These are phyloP conservation scores for Phaeosphaeriaceae sp. DNA, from an alignment of 2,329 filamentous ascomycete genomes.

Conservation along the genomic window DNA sequence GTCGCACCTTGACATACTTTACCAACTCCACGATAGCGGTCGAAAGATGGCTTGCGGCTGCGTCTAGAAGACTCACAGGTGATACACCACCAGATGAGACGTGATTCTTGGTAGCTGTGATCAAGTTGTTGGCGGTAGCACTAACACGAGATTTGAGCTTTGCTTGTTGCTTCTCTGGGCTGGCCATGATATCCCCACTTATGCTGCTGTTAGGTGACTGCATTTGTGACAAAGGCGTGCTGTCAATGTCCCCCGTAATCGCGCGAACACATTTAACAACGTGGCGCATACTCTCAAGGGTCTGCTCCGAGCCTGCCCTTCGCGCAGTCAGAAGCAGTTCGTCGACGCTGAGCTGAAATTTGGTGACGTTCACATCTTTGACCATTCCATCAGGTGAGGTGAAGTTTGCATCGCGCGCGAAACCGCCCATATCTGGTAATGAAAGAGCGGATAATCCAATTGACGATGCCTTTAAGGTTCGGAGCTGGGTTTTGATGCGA, in stretches of 20 bases:
- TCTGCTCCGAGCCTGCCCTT: constrained; percentile 71
- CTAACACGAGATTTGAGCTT: constrained; percentile 84
- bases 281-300: constrained; percentile 85
- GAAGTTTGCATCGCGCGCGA: constrained; percentile 70
- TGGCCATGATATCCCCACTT: constrained; percentile 38
- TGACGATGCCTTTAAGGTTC: constrained; percentile 80
- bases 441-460: constrained; percentile 71
- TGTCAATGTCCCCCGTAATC: constrained; percentile 79
- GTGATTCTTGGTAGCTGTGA: constrained; percentile 94
- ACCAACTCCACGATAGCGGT: constrained; percentile 86
- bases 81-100: constrained; percentile 81
- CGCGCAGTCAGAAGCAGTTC: constrained; percentile 83
- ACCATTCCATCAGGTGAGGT: constrained; percentile 76
- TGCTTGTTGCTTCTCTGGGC: constrained; percentile 60
- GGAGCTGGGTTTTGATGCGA: constrained; percentile 83
- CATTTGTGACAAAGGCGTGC: constrained; percentile 55
- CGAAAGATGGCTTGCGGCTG: constrained; percentile 88
- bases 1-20: constrained; percentile 80
- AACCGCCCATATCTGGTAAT: constrained; percentile 66
- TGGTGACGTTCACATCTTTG: constrained; percentile 90
- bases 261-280: constrained; percentile 82
- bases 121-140: constrained; percentile 93
- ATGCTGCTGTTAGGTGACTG: constrained; percentile 46
- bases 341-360: constrained; percentile 93
- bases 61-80: constrained; percentile 91